Conservation (phyloP, 148 eudicot genomes). For the Drosera capensis region DNA sequence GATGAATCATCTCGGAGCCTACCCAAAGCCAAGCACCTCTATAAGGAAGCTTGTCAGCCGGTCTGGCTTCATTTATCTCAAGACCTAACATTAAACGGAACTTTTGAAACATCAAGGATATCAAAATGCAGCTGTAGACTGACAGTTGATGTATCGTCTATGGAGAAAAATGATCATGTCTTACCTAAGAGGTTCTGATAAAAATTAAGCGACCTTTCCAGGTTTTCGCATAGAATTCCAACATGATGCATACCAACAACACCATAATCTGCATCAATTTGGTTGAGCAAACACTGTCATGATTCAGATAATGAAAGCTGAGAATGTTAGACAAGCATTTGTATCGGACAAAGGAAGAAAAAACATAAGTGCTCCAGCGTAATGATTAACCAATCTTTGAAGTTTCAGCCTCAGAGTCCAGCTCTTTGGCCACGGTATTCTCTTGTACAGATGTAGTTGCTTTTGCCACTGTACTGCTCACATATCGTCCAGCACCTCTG, state of each 20-base stretch:
- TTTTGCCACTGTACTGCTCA: slow-evolving; percentile 17
- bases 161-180: not conserved
- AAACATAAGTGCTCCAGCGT: not conserved
- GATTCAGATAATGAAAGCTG: slow-evolving; percentile 1
- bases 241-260: slow-evolving; percentile 86
- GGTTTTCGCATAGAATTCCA: slow-evolving; percentile 87
- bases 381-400: slow-evolving; percentile 36
- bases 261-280: slow-evolving; percentile 57
- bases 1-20: slow-evolving; percentile 91
- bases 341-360: not conserved
- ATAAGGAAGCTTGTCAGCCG: slow-evolving; percentile 91
- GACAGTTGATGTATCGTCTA: not conserved
- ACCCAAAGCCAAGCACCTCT: slow-evolving; percentile 99
- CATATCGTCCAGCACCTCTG: too few relatives aligned
- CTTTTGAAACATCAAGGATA: not conserved
- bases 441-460: slow-evolving; percentile 33
- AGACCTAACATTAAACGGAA: slow-evolving; percentile 40
- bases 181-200: slow-evolving; percentile 85
- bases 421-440: slow-evolving; percentile 36
- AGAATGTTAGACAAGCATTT: not conserved
- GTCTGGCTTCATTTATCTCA: slow-evolving; percentile 87
- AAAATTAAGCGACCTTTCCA: slow-evolving; percentile 83
- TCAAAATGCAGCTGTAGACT: not conserved
- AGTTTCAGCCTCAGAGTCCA: slow-evolving; percentile 11
- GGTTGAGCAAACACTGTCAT: not conserved